Base-by-base conservation (phyloP, 768 basidiomycete species). In the Suillus brevipes region DNA sequence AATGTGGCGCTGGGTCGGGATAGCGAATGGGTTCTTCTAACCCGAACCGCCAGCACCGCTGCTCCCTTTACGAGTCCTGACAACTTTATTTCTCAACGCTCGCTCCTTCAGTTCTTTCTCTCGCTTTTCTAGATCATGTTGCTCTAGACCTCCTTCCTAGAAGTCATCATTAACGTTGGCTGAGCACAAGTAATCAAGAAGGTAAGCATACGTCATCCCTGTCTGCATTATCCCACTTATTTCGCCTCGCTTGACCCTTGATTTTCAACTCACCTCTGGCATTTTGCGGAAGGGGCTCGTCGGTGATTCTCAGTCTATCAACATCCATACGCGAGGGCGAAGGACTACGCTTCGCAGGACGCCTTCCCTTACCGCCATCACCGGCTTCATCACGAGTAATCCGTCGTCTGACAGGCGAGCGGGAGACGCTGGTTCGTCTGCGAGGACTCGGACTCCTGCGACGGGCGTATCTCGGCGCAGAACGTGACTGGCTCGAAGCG, bases 81-180 rank as follows among this genome's bases (percentile, higher is more conserved):
- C 82, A 55, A 94, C 92, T 73, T 94, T 94, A 72, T 94, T 93
- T 71, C 92, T 84, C 73, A 94, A 75, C 16, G 92, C 91, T 73
- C 80, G 86, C 70, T 94, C 92, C 73, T 92, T 94, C 65, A 94
- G 73, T 71, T 94, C 92, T 67, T 84, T 92, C 72, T 94, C 92
- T 64, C 89, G 77, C 68, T 80, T 85, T 69, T 87, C 85, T 53
- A 94, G 78, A 42, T 91, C 91, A 14, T 65, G 31, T 64, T 64
- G 13, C 59, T 52, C 40, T 40, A 65, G n/a, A 37, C 67, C 73
- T 70, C 70, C 70, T 67, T 65, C 49, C 58, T 25, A 62, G 70
- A 14, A 47, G 43, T 42, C 40, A 14, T n/a, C 6, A 23, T 59
- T 10, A 59, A 40, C 28, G 18, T 59, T 18, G 38, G 38, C 58